A percentile compares a stretch with the other conserved stretches of the same genome.
These are phyloP conservation scores for Diphasiastrum complanatum DNA, from an alignment of 83 land plant genomes.

Conservation along the genomic window DNA sequence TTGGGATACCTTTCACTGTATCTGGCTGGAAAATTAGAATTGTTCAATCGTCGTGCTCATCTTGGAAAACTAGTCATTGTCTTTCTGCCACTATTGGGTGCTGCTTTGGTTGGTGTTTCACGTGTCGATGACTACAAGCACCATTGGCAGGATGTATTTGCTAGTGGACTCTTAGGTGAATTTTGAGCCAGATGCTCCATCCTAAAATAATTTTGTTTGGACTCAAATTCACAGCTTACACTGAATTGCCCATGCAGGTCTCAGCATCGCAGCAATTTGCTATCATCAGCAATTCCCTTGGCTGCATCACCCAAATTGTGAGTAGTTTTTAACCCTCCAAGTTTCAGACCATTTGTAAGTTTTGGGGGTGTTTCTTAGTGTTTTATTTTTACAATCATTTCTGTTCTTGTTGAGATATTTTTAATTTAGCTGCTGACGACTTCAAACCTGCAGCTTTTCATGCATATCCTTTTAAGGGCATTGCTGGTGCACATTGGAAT, in stretches of 20 bases:
- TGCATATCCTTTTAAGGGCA: too few species aligned
- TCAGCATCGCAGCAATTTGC: conserved; percentile 31
- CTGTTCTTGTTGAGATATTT: too few species aligned
- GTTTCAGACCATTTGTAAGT: too few species aligned
- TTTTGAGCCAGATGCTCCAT: neutral
- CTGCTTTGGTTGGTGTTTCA: conserved; percentile 65
- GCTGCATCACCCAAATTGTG: conserved; percentile 22
- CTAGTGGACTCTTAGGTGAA: conserved; percentile 72
- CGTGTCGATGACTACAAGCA: conserved; percentile 92
- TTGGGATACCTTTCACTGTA: conserved; percentile 68
- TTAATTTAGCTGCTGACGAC: too few species aligned
- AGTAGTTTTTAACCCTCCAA: conserved; percentile 4
- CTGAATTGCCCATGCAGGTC: conserved; percentile 22
- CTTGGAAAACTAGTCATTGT: conserved; percentile 64
- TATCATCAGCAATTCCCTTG: conserved; percentile 42
- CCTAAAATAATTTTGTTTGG: neutral
- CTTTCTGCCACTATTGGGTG: conserved; percentile 47
- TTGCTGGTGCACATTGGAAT: too few species aligned
- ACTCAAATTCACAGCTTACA: neutral
- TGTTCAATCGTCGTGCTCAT: conserved; percentile 69
- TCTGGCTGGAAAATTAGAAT: conserved; percentile 64
- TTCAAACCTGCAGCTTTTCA: too few species aligned
- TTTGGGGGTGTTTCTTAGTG: too few species aligned
- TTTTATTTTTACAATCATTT: too few species aligned
- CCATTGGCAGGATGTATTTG: conserved; percentile 92